These are phyloP conservation scores for Camellia lanceoleosa DNA, from an alignment of 148 eudicot species.

Conservation along the genomic window DNA sequence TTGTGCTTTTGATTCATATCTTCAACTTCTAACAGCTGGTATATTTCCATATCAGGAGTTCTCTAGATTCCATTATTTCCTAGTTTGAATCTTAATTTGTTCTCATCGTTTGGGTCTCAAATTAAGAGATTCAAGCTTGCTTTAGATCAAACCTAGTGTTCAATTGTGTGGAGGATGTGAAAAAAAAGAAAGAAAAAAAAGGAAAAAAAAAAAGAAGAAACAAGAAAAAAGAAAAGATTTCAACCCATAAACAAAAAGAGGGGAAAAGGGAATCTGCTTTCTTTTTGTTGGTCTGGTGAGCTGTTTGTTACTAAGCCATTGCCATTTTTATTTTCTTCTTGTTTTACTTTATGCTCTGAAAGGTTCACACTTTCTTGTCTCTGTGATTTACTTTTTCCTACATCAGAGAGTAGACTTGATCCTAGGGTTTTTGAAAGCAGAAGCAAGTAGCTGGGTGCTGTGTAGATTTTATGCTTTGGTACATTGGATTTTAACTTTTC, in stretches of 20 bases:
- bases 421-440: constrained; percentile 42
- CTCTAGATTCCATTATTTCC: constrained; percentile 9
- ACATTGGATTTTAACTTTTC: constrained; percentile 50
- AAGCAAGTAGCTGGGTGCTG: constrained; percentile 22
- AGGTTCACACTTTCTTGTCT: constrained; percentile 70
- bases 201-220: too few species aligned
- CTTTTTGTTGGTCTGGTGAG: constrained; percentile 59
- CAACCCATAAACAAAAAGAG: constrained; percentile 14
- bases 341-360: constrained; percentile 77
- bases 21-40: constrained; percentile 16
- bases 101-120: constrained; percentile 18
- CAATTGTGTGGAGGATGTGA: neutral
- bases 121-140: constrained; percentile 5
- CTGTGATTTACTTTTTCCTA: constrained; percentile 33
- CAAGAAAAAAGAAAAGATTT: neutral
- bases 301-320: constrained; percentile 72
- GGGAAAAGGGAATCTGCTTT: constrained; percentile 63
- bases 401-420: constrained; percentile 34
- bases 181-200: too few species aligned
- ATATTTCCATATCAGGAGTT: constrained; percentile 19
- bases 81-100: constrained; percentile 1
- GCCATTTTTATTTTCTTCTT: constrained; percentile 41
- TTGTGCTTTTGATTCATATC: constrained; percentile 29
- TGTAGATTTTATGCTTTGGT: constrained; percentile 57
- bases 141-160: constrained; percentile 20